These are phyloP conservation scores for Phytomonas serpens DNA, from an alignment of 208 protist genomes.

Conservation along the genomic window DNA sequence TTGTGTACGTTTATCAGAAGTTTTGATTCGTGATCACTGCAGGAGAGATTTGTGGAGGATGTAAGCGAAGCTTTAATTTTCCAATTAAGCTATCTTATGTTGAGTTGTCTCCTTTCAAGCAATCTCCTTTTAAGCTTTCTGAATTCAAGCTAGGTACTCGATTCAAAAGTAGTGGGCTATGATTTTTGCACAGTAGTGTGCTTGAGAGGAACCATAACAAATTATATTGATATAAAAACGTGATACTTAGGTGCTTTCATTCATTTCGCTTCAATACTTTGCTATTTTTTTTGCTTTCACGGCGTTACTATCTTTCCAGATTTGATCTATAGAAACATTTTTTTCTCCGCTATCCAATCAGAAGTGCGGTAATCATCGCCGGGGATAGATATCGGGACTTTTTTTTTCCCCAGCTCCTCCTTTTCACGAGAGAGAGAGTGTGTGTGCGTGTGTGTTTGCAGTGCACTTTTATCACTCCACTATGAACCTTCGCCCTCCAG, in stretches of 20 bases:
- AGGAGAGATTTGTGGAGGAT: not conserved
- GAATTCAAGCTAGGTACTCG: not conserved
- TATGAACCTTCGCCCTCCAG: slow-evolving; percentile 17
- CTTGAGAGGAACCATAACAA: not conserved
- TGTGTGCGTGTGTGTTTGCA: not conserved
- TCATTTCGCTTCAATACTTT: not conserved
- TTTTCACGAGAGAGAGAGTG: too few species aligned
- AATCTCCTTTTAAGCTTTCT: not conserved
- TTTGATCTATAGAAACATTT: slow-evolving; percentile 1
- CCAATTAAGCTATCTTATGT: not conserved
- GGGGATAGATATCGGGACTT: not conserved
- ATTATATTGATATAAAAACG: not conserved
- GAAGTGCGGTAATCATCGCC: not conserved
- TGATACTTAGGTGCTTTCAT: not conserved
- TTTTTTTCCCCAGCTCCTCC: not conserved
- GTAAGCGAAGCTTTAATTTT: not conserved
- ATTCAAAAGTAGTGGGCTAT: not conserved
- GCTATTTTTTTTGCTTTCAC: not conserved
- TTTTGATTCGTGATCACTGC: not conserved
- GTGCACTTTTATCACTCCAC: not conserved
- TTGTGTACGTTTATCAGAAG: not conserved
- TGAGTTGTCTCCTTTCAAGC: too few species aligned
- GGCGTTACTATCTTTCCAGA: slow-evolving; percentile 1
- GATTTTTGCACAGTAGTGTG: not conserved
- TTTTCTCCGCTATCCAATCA: not conserved